A percentile compares a stretch with the other conserved stretches of the same genome.
phyloP scores from a whole-genome alignment of 2,329 filamentous ascomycete species.

The Coniella vitis region DNA sequence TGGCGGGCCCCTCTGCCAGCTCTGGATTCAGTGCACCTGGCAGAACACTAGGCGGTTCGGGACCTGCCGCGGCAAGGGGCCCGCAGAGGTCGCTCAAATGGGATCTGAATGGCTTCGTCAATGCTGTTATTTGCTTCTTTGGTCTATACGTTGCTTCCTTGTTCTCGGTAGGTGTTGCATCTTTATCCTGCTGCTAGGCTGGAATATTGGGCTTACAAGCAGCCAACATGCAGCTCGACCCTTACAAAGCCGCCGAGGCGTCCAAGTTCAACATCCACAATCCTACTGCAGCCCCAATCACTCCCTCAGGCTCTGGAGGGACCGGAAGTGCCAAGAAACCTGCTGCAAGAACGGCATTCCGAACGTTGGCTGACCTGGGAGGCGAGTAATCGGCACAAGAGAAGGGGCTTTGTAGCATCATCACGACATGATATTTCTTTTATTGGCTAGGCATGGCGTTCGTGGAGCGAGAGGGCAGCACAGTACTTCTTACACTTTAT shows the following conservation, averaged over 20 bases:
- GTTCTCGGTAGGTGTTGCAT: conserved; percentile 47
- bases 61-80: conserved; percentile 20
- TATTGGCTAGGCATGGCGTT: conserved; percentile 11
- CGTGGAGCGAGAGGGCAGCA: conserved; percentile 1
- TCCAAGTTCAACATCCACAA: conserved; percentile 52
- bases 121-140: conserved; percentile 46
- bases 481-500: neutral
- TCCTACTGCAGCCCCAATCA: conserved; percentile 22
- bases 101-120: conserved; percentile 39
- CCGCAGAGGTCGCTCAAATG: conserved; percentile 21
- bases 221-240: conserved; percentile 44
- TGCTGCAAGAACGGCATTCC: conserved; percentile 34
- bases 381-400: conserved; percentile 5
- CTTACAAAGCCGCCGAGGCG: conserved; percentile 53
- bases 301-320: neutral
- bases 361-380: conserved; percentile 48
- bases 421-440: neutral
- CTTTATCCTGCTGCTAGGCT: neutral
- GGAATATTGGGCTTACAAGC: conserved; percentile 5
- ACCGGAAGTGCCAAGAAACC: conserved; percentile 18
- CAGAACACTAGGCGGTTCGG: conserved; percentile 46
- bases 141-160: conserved; percentile 56
- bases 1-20: conserved; percentile 36
- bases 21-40: conserved; percentile 48
- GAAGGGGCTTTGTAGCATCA: neutral